Conservation (phyloP, 257 asterid genomes). For the Vinca minor region DNA sequence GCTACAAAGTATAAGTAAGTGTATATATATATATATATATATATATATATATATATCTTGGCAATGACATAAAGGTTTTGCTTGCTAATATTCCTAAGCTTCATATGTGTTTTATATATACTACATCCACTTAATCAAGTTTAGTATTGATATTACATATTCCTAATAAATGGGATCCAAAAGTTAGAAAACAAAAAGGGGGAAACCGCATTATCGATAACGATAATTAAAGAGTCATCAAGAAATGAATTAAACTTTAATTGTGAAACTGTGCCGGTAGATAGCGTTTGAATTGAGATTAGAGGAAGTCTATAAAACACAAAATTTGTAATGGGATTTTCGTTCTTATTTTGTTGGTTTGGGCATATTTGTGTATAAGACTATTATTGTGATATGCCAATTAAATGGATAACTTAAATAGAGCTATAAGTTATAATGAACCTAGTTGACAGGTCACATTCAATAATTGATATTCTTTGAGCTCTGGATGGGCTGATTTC, state of each 20-base stretch:
- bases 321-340: neutral
- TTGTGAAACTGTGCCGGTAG: neutral
- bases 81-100: constrained; percentile 11
- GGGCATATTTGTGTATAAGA: constrained; percentile 8
- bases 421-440: constrained; percentile 8
- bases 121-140: neutral
- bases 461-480: constrained; percentile 27
- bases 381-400: constrained; percentile 2
- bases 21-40: too few species aligned
- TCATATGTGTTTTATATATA: neutral
- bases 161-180: neutral
- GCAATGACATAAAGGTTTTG: constrained; percentile 25
- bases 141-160: neutral
- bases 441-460: constrained; percentile 29
- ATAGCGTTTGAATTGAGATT: neutral
- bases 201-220: too few species aligned
- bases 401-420: constrained; percentile 12
- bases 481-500: too few species aligned
- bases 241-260: too few species aligned
- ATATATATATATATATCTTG: constrained; percentile 26
- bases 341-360: neutral
- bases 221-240: too few species aligned
- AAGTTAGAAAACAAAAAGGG: neutral
- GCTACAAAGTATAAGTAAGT: too few species aligned
- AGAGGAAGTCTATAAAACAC: too few species aligned